These are phyloP conservation scores for Hyphodiscus hymeniophilus DNA, from an alignment of 495 filamentous ascomycete species.

Conservation along the genomic window DNA sequence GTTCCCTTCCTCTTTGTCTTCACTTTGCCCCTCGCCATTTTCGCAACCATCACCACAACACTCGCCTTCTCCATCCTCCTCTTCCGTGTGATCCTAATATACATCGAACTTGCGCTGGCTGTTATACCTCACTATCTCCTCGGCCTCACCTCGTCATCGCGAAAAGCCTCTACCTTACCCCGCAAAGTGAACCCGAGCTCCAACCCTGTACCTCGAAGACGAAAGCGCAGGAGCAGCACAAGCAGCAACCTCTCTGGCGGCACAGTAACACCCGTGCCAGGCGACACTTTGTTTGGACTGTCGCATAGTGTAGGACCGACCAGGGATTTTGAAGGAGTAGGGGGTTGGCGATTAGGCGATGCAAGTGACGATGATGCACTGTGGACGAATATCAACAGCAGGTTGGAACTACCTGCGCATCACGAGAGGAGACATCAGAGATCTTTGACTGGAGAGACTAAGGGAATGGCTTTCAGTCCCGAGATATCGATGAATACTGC, in stretches of 20 bases:
- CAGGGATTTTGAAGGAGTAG: conserved; percentile 80
- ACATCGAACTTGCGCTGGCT: conserved; percentile 56
- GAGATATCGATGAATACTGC: conserved; percentile 27
- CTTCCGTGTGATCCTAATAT: conserved; percentile 57
- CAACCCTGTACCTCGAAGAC: conserved; percentile 25
- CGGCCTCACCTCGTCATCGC: conserved; percentile 23
- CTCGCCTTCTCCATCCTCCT: conserved; percentile 58
- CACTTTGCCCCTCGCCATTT: conserved; percentile 59
- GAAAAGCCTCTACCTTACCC: conserved; percentile 3
- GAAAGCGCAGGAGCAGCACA: conserved; percentile 26
- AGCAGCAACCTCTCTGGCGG: conserved; percentile 29
- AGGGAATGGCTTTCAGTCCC: conserved; percentile 11
- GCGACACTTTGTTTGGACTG: conserved; percentile 25
- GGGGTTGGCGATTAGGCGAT: conserved; percentile 60
- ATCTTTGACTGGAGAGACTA: conserved; percentile 12
- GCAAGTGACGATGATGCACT: conserved; percentile 50
- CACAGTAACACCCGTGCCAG: conserved; percentile 27
- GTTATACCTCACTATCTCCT: conserved; percentile 51
- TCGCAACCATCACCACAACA: conserved; percentile 60
- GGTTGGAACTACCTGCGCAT: conserved; percentile 54
- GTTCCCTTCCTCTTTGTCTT: conserved; percentile 54
- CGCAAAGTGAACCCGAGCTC: background rate
- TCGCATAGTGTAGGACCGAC: conserved; percentile 36
- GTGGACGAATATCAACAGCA: conserved; percentile 69
- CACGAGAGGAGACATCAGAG: conserved; percentile 20